phyloP scores from a whole-genome alignment of 1,139 yeast genomes.

The Ogataea hybrid region DNA sequence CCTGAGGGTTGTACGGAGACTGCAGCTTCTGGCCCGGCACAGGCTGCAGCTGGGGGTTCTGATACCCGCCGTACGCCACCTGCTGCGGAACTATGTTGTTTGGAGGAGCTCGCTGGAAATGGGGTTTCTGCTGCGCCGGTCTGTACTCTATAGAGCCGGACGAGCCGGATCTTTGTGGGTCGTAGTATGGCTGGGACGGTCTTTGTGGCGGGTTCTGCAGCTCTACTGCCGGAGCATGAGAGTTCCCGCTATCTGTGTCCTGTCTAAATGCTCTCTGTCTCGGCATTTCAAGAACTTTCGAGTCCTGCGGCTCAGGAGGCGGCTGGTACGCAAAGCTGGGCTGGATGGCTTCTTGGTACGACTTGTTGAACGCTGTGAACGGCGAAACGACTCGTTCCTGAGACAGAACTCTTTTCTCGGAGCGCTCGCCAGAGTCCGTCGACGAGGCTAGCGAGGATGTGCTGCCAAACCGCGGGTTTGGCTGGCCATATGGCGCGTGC shows the following conservation, averaged over 20 bases:
- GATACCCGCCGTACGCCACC: constrained; percentile 11
- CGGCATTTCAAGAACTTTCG: neutral
- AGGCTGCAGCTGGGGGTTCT: neutral
- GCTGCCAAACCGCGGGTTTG: constrained; percentile 6
- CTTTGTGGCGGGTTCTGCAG: neutral
- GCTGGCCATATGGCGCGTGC: constrained; percentile 5
- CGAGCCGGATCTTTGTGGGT: constrained; percentile 1
- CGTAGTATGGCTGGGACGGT: neutral
- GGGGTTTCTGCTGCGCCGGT: constrained; percentile 1
- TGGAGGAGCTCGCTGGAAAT: constrained; percentile 19
- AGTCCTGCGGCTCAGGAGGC: neutral
- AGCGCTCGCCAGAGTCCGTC: constrained; percentile 9
- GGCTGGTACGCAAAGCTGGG: constrained; percentile 12
- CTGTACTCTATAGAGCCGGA: constrained; percentile 8
- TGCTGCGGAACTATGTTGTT: constrained; percentile 23
- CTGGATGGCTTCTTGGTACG: constrained; percentile 36
- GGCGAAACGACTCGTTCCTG: constrained; percentile 38
- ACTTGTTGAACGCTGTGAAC: constrained; percentile 50
- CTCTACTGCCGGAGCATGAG: neutral
- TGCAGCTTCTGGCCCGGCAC: constrained; percentile 12
- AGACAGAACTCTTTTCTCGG: constrained; percentile 2
- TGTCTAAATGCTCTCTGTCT: constrained; percentile 1
- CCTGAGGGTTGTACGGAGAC: constrained; percentile 16
- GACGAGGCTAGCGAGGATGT: constrained; percentile 5
- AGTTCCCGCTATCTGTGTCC: neutral